Percentiles rank a stretch among this genome's conserved stretches.
Evolutionary conservation across 192 early-diverging fungal species (phyloP).

Genomic region (Linnemannia exigua): DNA sequence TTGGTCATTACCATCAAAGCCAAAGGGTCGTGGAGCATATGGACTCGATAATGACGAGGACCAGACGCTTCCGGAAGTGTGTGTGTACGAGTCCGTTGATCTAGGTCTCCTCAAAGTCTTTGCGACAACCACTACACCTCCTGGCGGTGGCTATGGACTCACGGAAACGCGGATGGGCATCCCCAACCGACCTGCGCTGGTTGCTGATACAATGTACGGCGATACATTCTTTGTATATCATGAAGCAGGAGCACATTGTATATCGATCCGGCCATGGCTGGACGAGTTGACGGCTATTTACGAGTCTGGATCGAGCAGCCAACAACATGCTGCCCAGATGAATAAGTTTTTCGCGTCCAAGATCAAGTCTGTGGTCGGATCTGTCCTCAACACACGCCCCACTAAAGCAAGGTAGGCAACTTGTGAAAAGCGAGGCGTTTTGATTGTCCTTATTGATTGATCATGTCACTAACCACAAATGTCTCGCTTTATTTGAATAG

Average conservation of each 20-base stretch:
- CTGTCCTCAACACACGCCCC: conserved; percentile 35
- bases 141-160: conserved; percentile 22
- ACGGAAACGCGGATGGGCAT: conserved; percentile 59
- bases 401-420: conserved; percentile 42
- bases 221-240: conserved; percentile 80
- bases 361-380: conserved; percentile 32
- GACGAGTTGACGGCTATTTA: conserved; percentile 49
- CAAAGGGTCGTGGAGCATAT: conserved; percentile 6
- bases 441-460: background rate
- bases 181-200: conserved; percentile 63
- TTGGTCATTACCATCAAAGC: conserved; percentile 43
- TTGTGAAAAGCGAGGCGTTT: background rate
- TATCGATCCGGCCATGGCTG: conserved; percentile 72
- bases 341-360: conserved; percentile 24
- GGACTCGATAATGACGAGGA: conserved; percentile 8
- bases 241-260: conserved; percentile 74
- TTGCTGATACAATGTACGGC: conserved; percentile 70
- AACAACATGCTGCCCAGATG: conserved; percentile 13
- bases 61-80: conserved; percentile 17
- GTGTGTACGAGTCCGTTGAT: conserved; percentile 60
- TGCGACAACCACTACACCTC: conserved; percentile 13
- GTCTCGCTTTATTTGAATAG: conserved; percentile 12
- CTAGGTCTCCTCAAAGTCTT: conserved; percentile 48
- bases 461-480: background rate
- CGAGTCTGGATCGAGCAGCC: conserved; percentile 22